Conservation (phyloP, 78 protist genomes). For the Reticulomyxa filosa region DNA sequence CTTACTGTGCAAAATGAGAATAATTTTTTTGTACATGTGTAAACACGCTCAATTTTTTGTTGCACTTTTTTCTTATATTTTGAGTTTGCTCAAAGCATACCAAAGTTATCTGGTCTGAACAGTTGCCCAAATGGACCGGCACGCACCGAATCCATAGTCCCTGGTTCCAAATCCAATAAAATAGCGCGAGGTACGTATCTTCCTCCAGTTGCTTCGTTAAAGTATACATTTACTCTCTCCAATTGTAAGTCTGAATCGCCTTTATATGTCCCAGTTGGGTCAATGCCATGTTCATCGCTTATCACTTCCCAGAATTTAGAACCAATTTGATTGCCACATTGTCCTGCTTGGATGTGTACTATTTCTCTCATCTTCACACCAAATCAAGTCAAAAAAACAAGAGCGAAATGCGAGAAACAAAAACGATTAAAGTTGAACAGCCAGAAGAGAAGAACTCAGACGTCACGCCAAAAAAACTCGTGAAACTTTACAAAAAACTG, state of each 20-base stretch:
- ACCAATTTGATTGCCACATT: conserved; percentile 86
- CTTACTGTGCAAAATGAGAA: no score
- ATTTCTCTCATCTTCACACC: conserved; percentile 9
- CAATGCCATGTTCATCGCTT: conserved; percentile 26
- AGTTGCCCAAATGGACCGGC: conserved; percentile 30
- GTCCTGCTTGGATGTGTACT: conserved; percentile 46
- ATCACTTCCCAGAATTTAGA: conserved; percentile 50
- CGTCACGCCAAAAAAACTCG: no score
- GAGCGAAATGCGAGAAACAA: no score
- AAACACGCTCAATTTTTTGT: no score
- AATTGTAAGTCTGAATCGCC: conserved; percentile 71
- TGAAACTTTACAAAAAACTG: no score
- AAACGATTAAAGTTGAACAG: no score
- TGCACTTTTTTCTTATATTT: no score
- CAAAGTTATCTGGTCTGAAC: conserved; percentile 82
- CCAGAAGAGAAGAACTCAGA: no score
- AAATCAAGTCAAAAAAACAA: no score
- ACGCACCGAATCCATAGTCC: conserved; percentile 67
- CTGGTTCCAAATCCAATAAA: conserved; percentile 92
- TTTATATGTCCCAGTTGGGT: conserved; percentile 59
- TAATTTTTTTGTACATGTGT: no score
- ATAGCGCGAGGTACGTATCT: conserved; percentile 90
- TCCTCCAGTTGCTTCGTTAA: conserved; percentile 77
- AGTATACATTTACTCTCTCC: conserved; percentile 87
- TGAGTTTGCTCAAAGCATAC: no score